Conservation (phyloP, 208 protist species). For the Acanthamoeba pearcei region DNA sequence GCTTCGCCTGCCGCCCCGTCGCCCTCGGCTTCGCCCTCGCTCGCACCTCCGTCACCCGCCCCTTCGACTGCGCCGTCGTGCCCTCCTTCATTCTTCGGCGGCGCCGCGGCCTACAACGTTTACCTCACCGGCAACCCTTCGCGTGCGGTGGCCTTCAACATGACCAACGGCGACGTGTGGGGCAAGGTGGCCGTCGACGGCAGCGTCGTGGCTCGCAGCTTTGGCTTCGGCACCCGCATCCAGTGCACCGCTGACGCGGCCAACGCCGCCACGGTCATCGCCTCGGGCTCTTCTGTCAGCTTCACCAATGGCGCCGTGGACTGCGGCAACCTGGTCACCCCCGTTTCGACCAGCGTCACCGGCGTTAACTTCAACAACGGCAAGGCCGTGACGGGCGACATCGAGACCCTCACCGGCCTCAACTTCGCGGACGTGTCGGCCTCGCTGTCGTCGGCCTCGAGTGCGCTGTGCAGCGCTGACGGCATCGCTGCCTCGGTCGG, state of each 20-base stretch:
- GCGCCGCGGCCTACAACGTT: slow-evolving; percentile 16
- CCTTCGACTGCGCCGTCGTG: background rate
- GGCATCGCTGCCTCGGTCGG: background rate
- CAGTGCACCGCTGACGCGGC: background rate
- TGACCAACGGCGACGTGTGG: slow-evolving; percentile 40
- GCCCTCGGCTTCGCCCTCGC: background rate
- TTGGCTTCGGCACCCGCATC: slow-evolving; percentile 26
- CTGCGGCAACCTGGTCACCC: slow-evolving; percentile 20
- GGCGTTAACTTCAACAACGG: slow-evolving; percentile 7
- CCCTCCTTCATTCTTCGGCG: background rate
- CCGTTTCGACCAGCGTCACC: background rate
- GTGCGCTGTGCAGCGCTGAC: background rate
- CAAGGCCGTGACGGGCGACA: background rate
- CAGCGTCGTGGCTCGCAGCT: slow-evolving; percentile 1
- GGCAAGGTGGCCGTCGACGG: slow-evolving; percentile 30
- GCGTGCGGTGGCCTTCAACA: background rate
- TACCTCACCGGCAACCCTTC: slow-evolving; percentile 36
- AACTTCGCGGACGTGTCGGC: background rate
- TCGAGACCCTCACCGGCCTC: background rate
- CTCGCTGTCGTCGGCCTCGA: background rate
- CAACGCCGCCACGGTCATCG: background rate
- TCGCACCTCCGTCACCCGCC: background rate
- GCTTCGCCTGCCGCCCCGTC: background rate
- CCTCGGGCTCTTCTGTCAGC: background rate
- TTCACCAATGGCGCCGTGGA: background rate